Evolutionary conservation across 805 yeast genomes (phyloP).

Genomic region (Dipodascopsis uninucleata): DNA sequence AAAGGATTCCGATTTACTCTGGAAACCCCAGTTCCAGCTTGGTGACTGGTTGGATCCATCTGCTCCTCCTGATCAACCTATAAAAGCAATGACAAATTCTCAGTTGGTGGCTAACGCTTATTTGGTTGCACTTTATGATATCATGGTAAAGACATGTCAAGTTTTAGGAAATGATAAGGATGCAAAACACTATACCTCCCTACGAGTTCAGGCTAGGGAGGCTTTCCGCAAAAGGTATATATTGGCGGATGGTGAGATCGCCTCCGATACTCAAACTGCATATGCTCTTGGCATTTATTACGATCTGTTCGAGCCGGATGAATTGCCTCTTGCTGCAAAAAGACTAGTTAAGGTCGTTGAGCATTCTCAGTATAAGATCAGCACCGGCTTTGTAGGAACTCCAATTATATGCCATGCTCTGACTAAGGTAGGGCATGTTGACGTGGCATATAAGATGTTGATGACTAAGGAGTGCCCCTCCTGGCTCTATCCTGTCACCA

Average conservation of each 20-base stretch:
- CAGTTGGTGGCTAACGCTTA: slow-evolving; percentile 32
- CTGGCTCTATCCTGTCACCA: slow-evolving; percentile 34
- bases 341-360: slow-evolving; percentile 11
- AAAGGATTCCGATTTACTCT: slow-evolving; percentile 7
- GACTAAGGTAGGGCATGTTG: slow-evolving; percentile 25
- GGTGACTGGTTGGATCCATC: slow-evolving; percentile 36
- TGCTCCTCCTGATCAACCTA: slow-evolving; percentile 34
- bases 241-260: slow-evolving; percentile 23
- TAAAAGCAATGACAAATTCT: slow-evolving; percentile 30
- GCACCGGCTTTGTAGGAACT: slow-evolving; percentile 35
- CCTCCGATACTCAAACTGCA: slow-evolving; percentile 32
- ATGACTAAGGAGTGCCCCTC: slow-evolving; percentile 31
- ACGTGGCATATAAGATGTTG: slow-evolving; percentile 31
- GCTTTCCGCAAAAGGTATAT: slow-evolving; percentile 29
- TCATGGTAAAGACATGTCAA: slow-evolving; percentile 19
- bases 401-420: slow-evolving; percentile 33
- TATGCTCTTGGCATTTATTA: slow-evolving; percentile 31
- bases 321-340: slow-evolving; percentile 29
- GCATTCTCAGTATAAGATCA: slow-evolving; percentile 14
- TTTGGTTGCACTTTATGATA: slow-evolving; percentile 21
- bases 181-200: slow-evolving; percentile 10
- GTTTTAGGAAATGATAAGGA: slow-evolving; percentile 21
- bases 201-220: slow-evolving; percentile 19
- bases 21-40: slow-evolving; percentile 29
- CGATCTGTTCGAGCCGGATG: slow-evolving; percentile 21